A percentile compares a stretch with the other conserved stretches of the same genome.
phyloP scores from a whole-genome alignment of 306 rosid genomes.

The Quercus robur region DNA sequence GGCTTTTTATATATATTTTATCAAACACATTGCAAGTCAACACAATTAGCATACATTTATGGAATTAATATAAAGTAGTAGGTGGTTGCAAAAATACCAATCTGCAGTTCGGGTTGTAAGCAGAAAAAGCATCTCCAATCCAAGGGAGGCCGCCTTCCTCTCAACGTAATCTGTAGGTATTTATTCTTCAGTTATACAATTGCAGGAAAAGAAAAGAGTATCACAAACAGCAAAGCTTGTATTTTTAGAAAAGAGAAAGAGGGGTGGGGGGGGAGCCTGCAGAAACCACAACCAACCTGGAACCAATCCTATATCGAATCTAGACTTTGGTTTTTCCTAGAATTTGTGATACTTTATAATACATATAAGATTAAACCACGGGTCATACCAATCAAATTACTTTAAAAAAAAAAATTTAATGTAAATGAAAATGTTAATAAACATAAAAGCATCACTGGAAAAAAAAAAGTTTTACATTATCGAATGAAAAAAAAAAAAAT shows the following conservation, averaged over 20 bases:
- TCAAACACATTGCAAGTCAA: background rate
- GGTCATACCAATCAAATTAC: too few relatives aligned
- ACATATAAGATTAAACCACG: too few relatives aligned
- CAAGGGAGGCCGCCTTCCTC: constrained; percentile 75
- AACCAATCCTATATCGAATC: too few relatives aligned
- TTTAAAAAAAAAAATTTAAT: too few relatives aligned
- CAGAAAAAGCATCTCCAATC: constrained; percentile 78
- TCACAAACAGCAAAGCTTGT: background rate
- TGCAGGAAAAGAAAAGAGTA: background rate
- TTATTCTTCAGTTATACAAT: constrained; percentile 9
- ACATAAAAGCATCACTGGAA: too few relatives aligned
- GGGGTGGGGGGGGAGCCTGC: background rate
- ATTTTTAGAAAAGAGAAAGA: background rate
- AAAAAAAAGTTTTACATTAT: too few relatives aligned
- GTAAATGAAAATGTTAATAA: too few relatives aligned
- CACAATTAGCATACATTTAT: background rate
- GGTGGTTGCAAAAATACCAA: constrained; percentile 51
- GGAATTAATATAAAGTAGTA: background rate
- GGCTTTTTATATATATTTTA: background rate
- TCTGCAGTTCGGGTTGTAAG: constrained; percentile 93
- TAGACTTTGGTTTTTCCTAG: too few relatives aligned
- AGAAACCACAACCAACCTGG: too few relatives aligned
- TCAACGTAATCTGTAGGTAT: constrained; percentile 80
- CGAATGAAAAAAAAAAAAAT: too few relatives aligned
- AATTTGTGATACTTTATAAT: too few relatives aligned